Conservation (phyloP, 2,329 filamentous ascomycete species). For the Colletotrichum costaricense region DNA sequence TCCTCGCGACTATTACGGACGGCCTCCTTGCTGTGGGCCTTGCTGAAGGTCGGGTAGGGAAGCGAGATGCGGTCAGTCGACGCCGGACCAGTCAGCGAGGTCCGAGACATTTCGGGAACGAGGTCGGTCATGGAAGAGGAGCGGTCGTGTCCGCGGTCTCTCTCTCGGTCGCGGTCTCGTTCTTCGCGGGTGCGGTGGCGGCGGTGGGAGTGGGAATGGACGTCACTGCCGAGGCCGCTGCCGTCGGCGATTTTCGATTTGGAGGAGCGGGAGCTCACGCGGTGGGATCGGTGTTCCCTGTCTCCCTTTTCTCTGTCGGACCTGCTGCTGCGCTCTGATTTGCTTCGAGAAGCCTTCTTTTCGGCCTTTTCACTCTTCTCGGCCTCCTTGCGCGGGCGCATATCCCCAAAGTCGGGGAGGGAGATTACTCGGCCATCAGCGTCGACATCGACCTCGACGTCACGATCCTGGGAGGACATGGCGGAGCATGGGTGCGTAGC, state of each 20-base stretch:
- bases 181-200: constrained; percentile 37
- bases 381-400: constrained; percentile 50
- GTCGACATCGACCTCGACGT: constrained; percentile 50
- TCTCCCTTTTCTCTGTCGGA: constrained; percentile 39
- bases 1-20: constrained; percentile 74
- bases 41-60: constrained; percentile 87
- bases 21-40: constrained; percentile 90
- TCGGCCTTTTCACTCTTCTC: constrained; percentile 31
- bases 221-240: constrained; percentile 31
- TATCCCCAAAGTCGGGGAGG: neutral
- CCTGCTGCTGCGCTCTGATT: constrained; percentile 32
- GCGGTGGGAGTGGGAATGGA: constrained; percentile 29
- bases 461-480: constrained; percentile 56
- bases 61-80: constrained; percentile 62
- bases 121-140: constrained; percentile 59
- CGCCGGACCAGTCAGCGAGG: constrained; percentile 43
- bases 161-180: constrained; percentile 43
- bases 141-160: constrained; percentile 42
- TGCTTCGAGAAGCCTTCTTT: constrained; percentile 27
- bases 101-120: constrained; percentile 57
- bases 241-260: constrained; percentile 34
- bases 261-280: constrained; percentile 37
- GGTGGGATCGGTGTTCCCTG: constrained; percentile 38
- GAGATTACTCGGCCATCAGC: constrained; percentile 33
- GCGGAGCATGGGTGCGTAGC: constrained; percentile 37